phyloP scores from a whole-genome alignment of 1,284 basidiomycete species.

The Microbotryum scabiosae region DNA sequence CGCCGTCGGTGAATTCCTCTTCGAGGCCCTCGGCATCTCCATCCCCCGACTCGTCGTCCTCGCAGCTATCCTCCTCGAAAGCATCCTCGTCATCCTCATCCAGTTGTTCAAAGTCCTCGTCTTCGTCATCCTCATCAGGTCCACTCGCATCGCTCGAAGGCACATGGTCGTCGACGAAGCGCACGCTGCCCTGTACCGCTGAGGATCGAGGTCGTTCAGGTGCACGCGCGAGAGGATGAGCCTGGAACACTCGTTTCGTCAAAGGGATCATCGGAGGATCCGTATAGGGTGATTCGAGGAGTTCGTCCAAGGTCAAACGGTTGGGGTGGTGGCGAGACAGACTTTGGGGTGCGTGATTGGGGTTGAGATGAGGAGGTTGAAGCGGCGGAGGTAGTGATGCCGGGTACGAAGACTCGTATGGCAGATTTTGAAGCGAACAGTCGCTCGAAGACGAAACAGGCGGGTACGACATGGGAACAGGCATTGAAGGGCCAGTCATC shows the following conservation, averaged over 20 bases:
- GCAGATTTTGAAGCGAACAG: no score
- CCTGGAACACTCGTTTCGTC: neutral
- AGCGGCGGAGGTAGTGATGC: no score
- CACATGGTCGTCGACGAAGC: neutral
- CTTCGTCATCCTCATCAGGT: slow-evolving; percentile 10
- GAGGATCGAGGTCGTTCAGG: neutral
- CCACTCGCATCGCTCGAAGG: slow-evolving; percentile 22
- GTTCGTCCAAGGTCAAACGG: neutral
- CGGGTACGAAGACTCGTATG: no score
- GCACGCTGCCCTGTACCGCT: neutral
- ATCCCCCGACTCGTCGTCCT: neutral
- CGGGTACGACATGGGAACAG: no score
- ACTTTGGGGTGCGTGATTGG: no score
- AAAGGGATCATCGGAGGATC: slow-evolving; percentile 4
- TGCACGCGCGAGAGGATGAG: neutral
- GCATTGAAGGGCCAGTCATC: no score
- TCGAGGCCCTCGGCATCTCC: neutral
- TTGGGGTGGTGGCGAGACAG: no score
- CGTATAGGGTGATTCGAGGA: neutral
- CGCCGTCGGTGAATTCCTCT: neutral
- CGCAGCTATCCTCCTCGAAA: slow-evolving; percentile 7
- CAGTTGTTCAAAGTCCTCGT: neutral
- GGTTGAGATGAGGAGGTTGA: no score
- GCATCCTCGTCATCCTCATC: slow-evolving; percentile 11
- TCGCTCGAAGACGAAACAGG: no score